These are phyloP conservation scores for Colletotrichum godetiae DNA, from an alignment of 2,329 filamentous ascomycete genomes.

Conservation along the genomic window DNA sequence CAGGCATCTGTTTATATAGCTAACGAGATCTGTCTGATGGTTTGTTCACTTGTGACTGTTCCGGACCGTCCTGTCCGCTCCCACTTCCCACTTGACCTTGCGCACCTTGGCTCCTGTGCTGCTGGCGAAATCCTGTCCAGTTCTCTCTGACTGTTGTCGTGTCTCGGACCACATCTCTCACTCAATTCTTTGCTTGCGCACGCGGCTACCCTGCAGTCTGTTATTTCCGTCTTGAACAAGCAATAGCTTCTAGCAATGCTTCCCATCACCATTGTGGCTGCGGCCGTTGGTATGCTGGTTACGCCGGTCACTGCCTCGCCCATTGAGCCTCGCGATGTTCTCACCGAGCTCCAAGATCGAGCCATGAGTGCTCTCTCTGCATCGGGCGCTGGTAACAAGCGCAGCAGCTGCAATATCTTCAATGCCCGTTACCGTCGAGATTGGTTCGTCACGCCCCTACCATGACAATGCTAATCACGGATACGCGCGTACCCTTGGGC, in stretches of 20 bases:
- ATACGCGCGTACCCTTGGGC: neutral
- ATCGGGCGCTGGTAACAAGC: slow-evolving; percentile 8
- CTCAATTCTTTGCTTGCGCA: neutral
- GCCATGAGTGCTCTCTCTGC: slow-evolving; percentile 14
- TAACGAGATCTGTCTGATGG: neutral
- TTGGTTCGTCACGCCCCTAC: slow-evolving; percentile 16
- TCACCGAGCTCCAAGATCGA: slow-evolving; percentile 7
- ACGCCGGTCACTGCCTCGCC: slow-evolving; percentile 4
- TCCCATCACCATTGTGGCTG: slow-evolving; percentile 6
- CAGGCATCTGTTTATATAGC: slow-evolving; percentile 27
- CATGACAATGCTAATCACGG: neutral
- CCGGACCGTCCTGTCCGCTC: neutral
- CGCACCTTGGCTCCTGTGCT: neutral
- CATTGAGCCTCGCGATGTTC: slow-evolving; percentile 1
- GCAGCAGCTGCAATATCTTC: slow-evolving; percentile 26
- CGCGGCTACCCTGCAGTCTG: neutral
- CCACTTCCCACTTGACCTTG: neutral
- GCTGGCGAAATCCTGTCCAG: neutral
- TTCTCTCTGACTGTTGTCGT: neutral
- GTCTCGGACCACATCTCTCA: too few species aligned
- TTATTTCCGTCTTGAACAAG: neutral
- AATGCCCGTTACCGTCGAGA: slow-evolving; percentile 30
- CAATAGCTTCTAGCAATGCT: neutral
- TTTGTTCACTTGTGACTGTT: neutral
- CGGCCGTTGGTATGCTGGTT: slow-evolving; percentile 17